Evolutionary conservation across 176 grass and related monocot species (phyloP).

Genomic region (Carex littledalei): DNA sequence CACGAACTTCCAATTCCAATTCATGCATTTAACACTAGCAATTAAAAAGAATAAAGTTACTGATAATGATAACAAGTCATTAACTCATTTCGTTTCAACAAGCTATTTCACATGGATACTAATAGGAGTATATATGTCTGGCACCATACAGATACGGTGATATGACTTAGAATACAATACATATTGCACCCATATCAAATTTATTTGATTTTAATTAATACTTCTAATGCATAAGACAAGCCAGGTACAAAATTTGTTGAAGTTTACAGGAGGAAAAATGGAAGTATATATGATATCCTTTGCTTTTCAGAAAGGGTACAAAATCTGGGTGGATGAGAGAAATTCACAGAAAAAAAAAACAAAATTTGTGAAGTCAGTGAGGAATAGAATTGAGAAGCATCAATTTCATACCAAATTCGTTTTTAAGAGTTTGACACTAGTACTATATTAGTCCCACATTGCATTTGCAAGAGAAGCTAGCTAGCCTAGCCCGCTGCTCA

Average conservation of each 20-base stretch:
- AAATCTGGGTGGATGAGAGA: background rate
- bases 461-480: background rate
- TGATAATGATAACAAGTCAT: background rate
- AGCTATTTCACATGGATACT: background rate
- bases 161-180: background rate
- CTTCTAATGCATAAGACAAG: background rate
- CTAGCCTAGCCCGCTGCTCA: background rate
- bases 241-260: background rate
- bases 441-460: background rate
- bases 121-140: background rate
- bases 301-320: background rate
- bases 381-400: background rate
- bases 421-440: background rate
- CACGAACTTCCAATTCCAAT: background rate
- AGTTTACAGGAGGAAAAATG: background rate
- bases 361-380: background rate
- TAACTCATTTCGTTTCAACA: background rate
- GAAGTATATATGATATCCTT: background rate
- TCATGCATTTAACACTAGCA: background rate
- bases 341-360: background rate
- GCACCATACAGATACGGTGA: background rate
- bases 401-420: background rate
- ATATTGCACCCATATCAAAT: background rate
- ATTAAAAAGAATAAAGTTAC: background rate
- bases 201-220: background rate